Evolutionary conservation across 2,329 filamentous ascomycete genomes (phyloP).

Genomic region (Dactylellina drechsleri): DNA sequence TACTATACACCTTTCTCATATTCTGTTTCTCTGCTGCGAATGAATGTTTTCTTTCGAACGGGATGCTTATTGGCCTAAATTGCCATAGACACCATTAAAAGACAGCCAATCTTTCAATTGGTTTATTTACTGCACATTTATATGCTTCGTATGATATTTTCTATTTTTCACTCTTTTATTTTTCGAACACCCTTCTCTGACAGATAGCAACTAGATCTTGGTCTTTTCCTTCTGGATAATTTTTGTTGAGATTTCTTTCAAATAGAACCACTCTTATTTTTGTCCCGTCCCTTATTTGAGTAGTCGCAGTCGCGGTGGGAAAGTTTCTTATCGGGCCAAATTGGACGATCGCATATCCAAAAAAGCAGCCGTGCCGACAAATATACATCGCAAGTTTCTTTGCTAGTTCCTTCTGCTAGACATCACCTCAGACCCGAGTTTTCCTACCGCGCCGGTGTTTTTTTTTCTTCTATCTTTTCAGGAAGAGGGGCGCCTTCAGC

Average conservation of each 20-base stretch:
- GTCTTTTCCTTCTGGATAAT: too few species aligned
- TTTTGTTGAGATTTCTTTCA: too few species aligned
- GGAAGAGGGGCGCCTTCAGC: too few species aligned
- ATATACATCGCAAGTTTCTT: background rate
- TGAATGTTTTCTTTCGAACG: background rate
- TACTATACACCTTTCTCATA: constrained; percentile 46
- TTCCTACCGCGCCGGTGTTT: constrained; percentile 41
- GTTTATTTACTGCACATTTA: background rate
- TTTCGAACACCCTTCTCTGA: constrained; percentile 3
- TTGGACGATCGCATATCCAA: constrained; percentile 21
- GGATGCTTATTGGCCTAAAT: constrained; percentile 36
- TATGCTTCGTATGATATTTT: constrained; percentile 2
- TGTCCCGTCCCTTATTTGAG: constrained; percentile 31
- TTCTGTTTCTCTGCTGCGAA: constrained; percentile 8
- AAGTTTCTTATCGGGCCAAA: constrained; percentile 48
- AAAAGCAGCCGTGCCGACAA: constrained; percentile 53
- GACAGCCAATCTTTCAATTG: background rate
- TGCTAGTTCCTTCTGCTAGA: constrained; percentile 24
- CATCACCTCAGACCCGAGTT: constrained; percentile 39
- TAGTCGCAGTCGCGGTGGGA: constrained; percentile 41
- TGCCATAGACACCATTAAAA: constrained; percentile 11
- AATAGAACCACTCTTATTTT: background rate
- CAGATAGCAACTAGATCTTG: constrained; percentile 5
- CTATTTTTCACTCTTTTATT: constrained; percentile 6
- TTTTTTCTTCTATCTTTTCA: constrained; percentile 3